Percentiles rank a stretch among this genome's conserved stretches.
These are phyloP conservation scores for Heritiera littoralis DNA, from an alignment of 345 rosid genomes.

Conservation along the genomic window DNA sequence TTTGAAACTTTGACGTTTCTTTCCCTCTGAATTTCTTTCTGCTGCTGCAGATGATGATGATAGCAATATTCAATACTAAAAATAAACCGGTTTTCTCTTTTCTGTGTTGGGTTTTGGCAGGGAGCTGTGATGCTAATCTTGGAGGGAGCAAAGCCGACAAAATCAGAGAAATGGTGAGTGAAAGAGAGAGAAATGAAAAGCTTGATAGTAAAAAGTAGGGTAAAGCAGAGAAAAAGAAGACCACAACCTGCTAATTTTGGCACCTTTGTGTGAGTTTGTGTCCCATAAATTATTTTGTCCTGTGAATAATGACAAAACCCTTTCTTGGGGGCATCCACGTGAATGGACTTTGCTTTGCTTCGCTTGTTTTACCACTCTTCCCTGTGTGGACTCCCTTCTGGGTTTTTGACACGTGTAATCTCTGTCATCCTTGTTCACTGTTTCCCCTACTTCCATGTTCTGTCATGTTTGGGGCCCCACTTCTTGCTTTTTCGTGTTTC, in stretches of 20 bases:
- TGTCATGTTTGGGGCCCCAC: not conserved
- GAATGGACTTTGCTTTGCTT: not conserved
- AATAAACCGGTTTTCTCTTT: not conserved
- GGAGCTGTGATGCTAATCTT: conserved; percentile 15
- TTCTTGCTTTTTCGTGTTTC: not conserved
- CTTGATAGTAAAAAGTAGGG: not conserved
- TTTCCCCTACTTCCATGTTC: not conserved
- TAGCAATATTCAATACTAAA: not conserved
- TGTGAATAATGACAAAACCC: conserved; percentile 8
- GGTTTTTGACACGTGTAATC: conserved; percentile 9
- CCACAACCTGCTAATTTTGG: conserved; percentile 3
- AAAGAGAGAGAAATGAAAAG: not conserved
- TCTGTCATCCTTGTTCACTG: not conserved
- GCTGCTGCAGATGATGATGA: not conserved
- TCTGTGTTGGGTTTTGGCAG: not conserved
- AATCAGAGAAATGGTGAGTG: not conserved
- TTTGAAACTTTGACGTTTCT: not conserved
- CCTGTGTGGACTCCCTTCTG: not conserved
- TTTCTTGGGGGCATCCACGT: conserved; percentile 3
- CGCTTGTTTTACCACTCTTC: no score
- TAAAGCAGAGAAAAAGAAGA: not conserved
- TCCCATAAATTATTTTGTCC: conserved; percentile 3
- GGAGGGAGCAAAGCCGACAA: conserved; percentile 42
- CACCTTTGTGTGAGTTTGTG: conserved; percentile 5
- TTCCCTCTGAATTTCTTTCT: not conserved